Evolutionary conservation across 495 filamentous ascomycete species (phyloP).

Genomic region (Lentithecium fluviatile): DNA sequence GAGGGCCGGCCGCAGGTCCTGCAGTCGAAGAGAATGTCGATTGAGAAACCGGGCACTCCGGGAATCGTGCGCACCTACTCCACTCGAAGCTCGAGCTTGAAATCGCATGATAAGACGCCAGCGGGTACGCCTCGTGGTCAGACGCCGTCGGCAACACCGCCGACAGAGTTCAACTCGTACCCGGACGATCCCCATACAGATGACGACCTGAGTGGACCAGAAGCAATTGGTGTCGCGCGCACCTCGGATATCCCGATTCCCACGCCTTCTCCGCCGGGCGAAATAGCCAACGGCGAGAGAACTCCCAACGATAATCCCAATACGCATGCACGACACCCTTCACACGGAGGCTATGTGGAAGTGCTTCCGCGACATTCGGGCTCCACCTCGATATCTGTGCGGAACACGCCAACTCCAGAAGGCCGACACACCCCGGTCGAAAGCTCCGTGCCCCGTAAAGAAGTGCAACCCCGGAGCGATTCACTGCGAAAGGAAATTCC

Average conservation of each 20-base stretch:
- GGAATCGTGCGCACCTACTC: constrained; percentile 33
- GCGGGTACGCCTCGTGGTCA: background rate
- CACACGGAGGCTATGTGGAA: constrained; percentile 2
- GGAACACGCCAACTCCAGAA: constrained; percentile 27
- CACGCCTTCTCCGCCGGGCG: constrained; percentile 20
- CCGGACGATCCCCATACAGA: constrained; percentile 22
- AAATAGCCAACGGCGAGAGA: constrained; percentile 7
- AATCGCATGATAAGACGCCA: background rate
- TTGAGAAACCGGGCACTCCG: constrained; percentile 25
- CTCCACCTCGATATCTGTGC: constrained; percentile 1
- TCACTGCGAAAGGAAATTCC: background rate
- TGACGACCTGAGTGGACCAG: constrained; percentile 12
- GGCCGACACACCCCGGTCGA: constrained; percentile 9
- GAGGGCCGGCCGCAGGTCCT: constrained; percentile 25
- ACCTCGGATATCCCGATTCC: constrained; percentile 35
- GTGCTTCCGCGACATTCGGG: constrained; percentile 16
- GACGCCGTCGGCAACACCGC: constrained; percentile 3
- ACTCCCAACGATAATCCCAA: background rate
- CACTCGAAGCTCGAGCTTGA: constrained; percentile 11
- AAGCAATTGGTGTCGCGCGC: constrained; percentile 35
- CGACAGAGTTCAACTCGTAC: constrained; percentile 16
- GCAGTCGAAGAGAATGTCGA: constrained; percentile 31
- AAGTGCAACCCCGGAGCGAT: constrained; percentile 4
- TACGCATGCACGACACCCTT: constrained; percentile 9
- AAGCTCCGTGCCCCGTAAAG: constrained; percentile 5